Evolutionary conservation across 257 asterid genomes (phyloP), one percentile per base, ranked within the genome.

Genomic region (Oldenlandia corymbosa): DNA sequence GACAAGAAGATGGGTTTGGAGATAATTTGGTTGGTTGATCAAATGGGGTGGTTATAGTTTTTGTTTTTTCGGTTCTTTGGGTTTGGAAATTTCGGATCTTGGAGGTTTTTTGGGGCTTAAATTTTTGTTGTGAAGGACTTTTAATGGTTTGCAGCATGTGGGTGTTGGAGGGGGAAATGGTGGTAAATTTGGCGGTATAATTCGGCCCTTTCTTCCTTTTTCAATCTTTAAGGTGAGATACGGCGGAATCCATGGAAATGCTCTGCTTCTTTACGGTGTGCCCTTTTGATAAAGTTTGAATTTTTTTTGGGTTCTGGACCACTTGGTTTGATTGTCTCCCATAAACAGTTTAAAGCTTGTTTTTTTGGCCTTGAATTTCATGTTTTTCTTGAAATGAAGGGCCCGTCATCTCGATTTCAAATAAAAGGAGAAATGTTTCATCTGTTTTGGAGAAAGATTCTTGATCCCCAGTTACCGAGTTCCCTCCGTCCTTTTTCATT

Each of bases 141-240:
- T 34, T 16, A 31, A 21, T 17, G 26, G 24, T 4, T 34, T 34
- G 39, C n/a, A 16, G 13, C 8, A 45, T 20, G 36, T 26, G n/a
- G 46, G 4, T 13, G 21, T 47, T 41, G 46, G 62, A 52, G 23
- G 41, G 57, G 31, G n/a, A 31, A 28, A 51, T 47, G 60, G 47
- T 20, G 61, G 45, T 47, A 66, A 3, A 31, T 49, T 67, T 67
- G 5, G 18, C 36, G 47, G 27, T 34, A 9, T 43, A 31, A 10
- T 20, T 68, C 45, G 58, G 54, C 47, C 10, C 59, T n/a, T n/a
- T n/a, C n/a, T n/a, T n/a, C n/a, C n/a, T n/a, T n/a, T n/a, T n/a
- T n/a, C n/a, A n/a, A n/a, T n/a, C n/a, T 23, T 61, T 62, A 60
- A 60, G 79, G 75, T 75, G 59, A 70, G 73, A 48, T n/a, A n/a